phyloP scores from a whole-genome alignment of 305 asterid genomes.

The Solanum aculeatissimum region DNA sequence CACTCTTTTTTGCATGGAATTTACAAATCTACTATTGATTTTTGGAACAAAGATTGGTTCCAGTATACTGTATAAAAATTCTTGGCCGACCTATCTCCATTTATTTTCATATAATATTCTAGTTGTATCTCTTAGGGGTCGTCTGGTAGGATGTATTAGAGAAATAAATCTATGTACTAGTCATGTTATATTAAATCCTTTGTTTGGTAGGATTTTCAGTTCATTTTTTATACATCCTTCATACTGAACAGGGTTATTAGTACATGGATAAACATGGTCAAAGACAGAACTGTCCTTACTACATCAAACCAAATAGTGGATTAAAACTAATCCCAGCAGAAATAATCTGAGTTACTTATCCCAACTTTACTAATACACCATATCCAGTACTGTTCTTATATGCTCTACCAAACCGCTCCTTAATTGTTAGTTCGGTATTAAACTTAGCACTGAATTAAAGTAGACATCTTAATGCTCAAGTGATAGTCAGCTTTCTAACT shows the following conservation, averaged over 20 bases:
- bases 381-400: not conserved
- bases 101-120: not conserved
- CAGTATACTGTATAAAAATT: not conserved
- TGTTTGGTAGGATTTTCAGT: no score
- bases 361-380: not conserved
- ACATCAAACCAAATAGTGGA: not conserved
- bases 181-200: no score
- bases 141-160: not conserved
- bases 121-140: not conserved
- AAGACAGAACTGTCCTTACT: no score
- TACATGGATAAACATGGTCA: no score
- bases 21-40: not conserved
- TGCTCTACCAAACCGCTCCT: not conserved
- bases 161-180: no score
- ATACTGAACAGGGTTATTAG: no score
- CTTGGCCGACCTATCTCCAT: not conserved
- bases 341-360: not conserved
- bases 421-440: not conserved
- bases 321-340: not conserved
- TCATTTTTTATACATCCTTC: no score
- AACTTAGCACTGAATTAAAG: not conserved
- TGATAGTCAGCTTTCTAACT: not conserved
- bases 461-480: not conserved
- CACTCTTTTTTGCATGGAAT: not conserved
- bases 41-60: not conserved